phyloP scores from a whole-genome alignment of 1,284 basidiomycete species.

The Ceratobasidium theobromae region DNA sequence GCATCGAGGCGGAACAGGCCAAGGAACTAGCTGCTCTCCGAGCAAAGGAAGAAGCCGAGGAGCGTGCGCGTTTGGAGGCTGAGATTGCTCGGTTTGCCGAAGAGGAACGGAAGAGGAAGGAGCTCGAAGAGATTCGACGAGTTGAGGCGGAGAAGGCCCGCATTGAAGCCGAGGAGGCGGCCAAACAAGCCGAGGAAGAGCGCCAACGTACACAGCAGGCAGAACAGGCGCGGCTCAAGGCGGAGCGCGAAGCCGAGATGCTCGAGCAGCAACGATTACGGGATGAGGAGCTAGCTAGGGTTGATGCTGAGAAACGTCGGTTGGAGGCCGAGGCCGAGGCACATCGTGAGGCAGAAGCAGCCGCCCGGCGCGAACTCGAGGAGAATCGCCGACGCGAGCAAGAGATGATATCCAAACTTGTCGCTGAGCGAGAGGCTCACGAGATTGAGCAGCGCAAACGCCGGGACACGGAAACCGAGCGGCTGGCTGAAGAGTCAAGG shows the following conservation, averaged over 20 bases:
- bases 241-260: slow-evolving; percentile 33
- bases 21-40: not conserved
- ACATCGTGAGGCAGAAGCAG: slow-evolving; percentile 24
- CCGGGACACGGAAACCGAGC: slow-evolving; percentile 37
- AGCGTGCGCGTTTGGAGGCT: slow-evolving; percentile 15
- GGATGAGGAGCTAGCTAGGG: slow-evolving; percentile 40
- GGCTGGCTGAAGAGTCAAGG: slow-evolving; percentile 28
- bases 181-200: slow-evolving; percentile 36
- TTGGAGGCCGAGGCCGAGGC: slow-evolving; percentile 41
- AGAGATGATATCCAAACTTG: slow-evolving; percentile 42
- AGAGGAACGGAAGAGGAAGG: slow-evolving; percentile 41
- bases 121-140: slow-evolving; percentile 43
- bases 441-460: slow-evolving; percentile 25
- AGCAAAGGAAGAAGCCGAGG: slow-evolving; percentile 25
- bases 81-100: slow-evolving; percentile 40
- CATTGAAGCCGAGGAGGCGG: slow-evolving; percentile 42
- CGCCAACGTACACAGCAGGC: slow-evolving; percentile 35
- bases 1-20: slow-evolving; percentile 41
- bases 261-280: slow-evolving; percentile 33
- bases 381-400: slow-evolving; percentile 47
- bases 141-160: slow-evolving; percentile 43
- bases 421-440: slow-evolving; percentile 40
- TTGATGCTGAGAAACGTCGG: slow-evolving; percentile 39
- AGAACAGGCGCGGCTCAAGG: slow-evolving; percentile 36
- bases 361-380: slow-evolving; percentile 40